These are phyloP conservation scores for Setaria viridis DNA, from an alignment of 202 grass and related monocot genomes.

Conservation along the genomic window DNA sequence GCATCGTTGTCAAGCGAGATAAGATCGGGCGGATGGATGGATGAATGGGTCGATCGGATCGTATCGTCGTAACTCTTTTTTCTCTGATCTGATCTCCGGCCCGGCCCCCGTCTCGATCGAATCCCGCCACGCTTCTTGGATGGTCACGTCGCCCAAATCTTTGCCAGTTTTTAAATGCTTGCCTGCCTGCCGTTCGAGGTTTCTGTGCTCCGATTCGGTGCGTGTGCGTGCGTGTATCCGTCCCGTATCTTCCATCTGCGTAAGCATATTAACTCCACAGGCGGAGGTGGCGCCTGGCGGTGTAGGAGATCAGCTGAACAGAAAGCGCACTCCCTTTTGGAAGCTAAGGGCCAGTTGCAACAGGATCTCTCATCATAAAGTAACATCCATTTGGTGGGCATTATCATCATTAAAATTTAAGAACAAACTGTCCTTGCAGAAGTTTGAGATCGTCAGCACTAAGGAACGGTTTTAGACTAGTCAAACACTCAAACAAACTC, in stretches of 20 bases:
- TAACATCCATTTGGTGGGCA: not conserved
- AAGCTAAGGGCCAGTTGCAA: not conserved
- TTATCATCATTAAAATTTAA: not conserved
- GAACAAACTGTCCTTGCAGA: not conserved
- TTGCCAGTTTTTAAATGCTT: conserved; percentile 14
- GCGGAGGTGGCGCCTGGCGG: not conserved
- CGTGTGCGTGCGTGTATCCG: not conserved
- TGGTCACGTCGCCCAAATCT: conserved; percentile 24
- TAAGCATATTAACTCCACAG: not conserved
- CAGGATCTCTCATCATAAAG: not conserved
- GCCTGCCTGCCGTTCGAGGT: not conserved
- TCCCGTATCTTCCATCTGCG: conserved; percentile 14
- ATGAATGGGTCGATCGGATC: not conserved
- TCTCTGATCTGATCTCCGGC: not conserved
- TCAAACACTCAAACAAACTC: not conserved
- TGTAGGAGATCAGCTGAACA: not conserved
- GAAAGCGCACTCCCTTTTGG: not conserved
- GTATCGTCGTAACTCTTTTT: not conserved
- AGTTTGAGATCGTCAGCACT: not conserved
- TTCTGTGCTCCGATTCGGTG: conserved; percentile 21
- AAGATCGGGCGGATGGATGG: not conserved
- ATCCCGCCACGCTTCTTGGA: conserved; percentile 13
- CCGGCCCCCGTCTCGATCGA: not conserved
- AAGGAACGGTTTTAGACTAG: not conserved
- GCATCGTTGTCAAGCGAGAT: not conserved